Conservation (phyloP, 306 rosid genomes). For the Rosa rugosa region DNA sequence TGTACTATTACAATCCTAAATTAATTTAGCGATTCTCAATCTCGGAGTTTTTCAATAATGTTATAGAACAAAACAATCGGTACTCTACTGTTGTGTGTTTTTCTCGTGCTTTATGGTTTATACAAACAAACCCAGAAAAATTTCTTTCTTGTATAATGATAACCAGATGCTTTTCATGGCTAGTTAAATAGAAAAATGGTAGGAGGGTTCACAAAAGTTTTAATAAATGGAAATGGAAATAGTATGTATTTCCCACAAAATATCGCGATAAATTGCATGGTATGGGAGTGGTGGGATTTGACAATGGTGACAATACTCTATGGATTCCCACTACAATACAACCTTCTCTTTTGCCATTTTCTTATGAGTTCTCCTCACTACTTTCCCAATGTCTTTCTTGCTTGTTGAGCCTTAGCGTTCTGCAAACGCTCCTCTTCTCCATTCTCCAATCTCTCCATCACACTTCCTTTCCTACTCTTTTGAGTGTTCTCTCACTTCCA, state of each 20-base stretch:
- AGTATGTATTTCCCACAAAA: neutral
- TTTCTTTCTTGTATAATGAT: neutral
- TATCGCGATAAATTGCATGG: conserved; percentile 38
- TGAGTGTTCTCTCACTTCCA: conserved; percentile 16
- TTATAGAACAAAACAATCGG: neutral
- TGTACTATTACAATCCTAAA: too few relatives aligned
- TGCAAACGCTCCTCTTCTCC: conserved; percentile 17
- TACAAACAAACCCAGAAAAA: neutral
- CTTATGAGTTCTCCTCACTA: neutral
- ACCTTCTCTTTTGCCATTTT: conserved; percentile 16
- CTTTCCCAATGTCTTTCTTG: conserved; percentile 38
- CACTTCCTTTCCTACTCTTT: conserved; percentile 20
- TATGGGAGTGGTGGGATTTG: neutral
- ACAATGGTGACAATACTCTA: neutral
- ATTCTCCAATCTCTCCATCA: conserved; percentile 18
- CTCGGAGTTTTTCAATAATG: too few relatives aligned
- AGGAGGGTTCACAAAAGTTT: neutral
- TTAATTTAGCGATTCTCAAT: too few relatives aligned
- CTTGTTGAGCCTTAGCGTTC: conserved; percentile 40
- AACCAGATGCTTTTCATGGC: neutral
- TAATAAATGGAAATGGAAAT: neutral
- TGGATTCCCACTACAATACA: conserved; percentile 30
- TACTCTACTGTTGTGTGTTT: neutral
- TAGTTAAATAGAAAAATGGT: neutral
- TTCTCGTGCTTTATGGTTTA: neutral